phyloP scores from a whole-genome alignment of 75 land plant genomes.

The Selaginella moellendorffii region DNA sequence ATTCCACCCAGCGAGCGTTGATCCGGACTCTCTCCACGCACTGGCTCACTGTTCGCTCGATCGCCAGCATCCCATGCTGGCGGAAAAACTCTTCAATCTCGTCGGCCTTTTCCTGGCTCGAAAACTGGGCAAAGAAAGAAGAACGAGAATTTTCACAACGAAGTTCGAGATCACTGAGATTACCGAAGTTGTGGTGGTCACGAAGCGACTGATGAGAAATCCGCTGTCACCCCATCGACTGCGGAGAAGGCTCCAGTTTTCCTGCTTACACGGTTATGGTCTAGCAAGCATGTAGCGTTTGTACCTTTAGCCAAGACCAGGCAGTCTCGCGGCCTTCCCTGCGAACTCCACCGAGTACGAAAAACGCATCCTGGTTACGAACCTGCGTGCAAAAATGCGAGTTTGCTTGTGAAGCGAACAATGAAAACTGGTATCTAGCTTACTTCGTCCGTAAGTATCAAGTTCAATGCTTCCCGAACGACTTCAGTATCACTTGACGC shows the following conservation, averaged over 20 bases:
- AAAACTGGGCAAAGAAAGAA: background rate
- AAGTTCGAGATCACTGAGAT: background rate
- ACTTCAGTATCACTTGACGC: background rate
- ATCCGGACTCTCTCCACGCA: constrained; percentile 1
- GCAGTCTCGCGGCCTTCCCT: constrained; percentile 7
- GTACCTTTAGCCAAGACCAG: constrained; percentile 9
- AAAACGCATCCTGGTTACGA: constrained; percentile 4
- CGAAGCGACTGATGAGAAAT: background rate
- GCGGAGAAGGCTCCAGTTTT: constrained; percentile 1
- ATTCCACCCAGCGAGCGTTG: constrained; percentile 1
- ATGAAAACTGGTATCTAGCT: background rate
- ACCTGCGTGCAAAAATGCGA: background rate
- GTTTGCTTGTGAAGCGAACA: background rate
- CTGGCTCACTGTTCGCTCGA: background rate
- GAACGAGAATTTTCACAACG: background rate
- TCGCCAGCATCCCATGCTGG: background rate
- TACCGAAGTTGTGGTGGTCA: constrained; percentile 31
- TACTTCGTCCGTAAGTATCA: background rate
- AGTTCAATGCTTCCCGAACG: constrained; percentile 11
- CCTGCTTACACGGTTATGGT: background rate
- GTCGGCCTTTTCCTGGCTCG: background rate
- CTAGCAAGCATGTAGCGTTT: background rate
- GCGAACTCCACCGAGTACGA: background rate
- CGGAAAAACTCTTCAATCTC: constrained; percentile 1
- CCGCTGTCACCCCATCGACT: background rate